These are phyloP conservation scores for Caloboletus inedulis DNA, from an alignment of 1,284 basidiomycete species.

Conservation along the genomic window DNA sequence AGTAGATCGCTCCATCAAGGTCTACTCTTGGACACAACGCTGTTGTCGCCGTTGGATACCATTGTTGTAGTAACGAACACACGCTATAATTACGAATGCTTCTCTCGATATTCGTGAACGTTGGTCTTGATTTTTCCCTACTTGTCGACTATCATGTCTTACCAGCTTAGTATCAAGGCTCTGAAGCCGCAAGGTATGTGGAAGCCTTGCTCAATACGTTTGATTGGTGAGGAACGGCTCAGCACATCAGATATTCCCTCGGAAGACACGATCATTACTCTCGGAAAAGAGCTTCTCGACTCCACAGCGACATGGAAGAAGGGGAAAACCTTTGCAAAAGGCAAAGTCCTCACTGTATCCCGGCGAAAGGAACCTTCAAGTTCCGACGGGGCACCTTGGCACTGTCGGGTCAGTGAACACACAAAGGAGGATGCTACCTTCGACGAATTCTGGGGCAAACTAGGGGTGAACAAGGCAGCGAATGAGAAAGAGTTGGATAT, in stretches of 20 bases:
- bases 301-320: slow-evolving; percentile 58
- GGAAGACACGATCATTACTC: slow-evolving; percentile 53
- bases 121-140: neutral
- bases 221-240: neutral
- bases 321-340: slow-evolving; percentile 57
- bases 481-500: slow-evolving; percentile 60
- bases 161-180: slow-evolving; percentile 43
- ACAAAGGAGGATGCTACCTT: slow-evolving; percentile 61
- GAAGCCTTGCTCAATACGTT: neutral
- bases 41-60: slow-evolving; percentile 2
- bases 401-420: slow-evolving; percentile 65
- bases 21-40: neutral
- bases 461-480: slow-evolving; percentile 61
- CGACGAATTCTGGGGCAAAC: slow-evolving; percentile 65
- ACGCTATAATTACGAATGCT: slow-evolving; percentile 19
- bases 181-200: slow-evolving; percentile 42
- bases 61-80: slow-evolving; percentile 19
- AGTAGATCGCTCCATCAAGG: neutral
- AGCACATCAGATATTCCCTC: slow-evolving; percentile 50
- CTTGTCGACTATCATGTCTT: slow-evolving; percentile 31
- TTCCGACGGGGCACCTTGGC: slow-evolving; percentile 63
- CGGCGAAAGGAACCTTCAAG: slow-evolving; percentile 48
- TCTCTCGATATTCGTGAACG: slow-evolving; percentile 1
- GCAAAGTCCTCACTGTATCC: slow-evolving; percentile 52
- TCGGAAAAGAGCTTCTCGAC: slow-evolving; percentile 54